These are phyloP conservation scores for Phytophthora multivora DNA, from an alignment of 352 stramenopile genomes.

Conservation along the genomic window DNA sequence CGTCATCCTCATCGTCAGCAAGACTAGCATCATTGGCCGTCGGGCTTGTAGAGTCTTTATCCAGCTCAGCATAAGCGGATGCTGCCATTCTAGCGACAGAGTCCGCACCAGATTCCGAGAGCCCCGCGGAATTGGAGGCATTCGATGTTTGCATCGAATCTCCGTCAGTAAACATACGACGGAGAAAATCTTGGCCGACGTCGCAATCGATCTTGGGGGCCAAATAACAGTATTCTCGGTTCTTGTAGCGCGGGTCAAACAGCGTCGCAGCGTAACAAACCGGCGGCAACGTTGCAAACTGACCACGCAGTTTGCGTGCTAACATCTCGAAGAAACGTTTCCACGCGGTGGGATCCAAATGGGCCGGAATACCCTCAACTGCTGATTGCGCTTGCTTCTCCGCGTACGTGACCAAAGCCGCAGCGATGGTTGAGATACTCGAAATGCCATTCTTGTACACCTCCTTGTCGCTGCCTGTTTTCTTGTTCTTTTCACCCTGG, in stretches of 20 bases:
- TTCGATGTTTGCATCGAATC: conserved; percentile 28
- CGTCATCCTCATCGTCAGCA: conserved; percentile 70
- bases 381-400: conserved; percentile 58
- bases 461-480: conserved; percentile 79
- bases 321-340: conserved; percentile 69
- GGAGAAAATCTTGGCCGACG: conserved; percentile 59
- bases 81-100: conserved; percentile 27
- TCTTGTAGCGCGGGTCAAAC: conserved; percentile 83
- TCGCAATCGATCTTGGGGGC: conserved; percentile 56
- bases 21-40: conserved; percentile 27
- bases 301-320: conserved; percentile 53
- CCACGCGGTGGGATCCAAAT: conserved; percentile 52
- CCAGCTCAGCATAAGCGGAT: conserved; percentile 33
- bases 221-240: conserved; percentile 81
- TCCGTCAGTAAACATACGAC: conserved; percentile 52
- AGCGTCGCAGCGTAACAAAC: conserved; percentile 76
- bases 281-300: conserved; percentile 56
- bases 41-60: conserved; percentile 25
- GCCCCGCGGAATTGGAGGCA: conserved; percentile 15
- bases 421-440: conserved; percentile 75
- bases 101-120: conserved; percentile 17
- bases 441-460: conserved; percentile 75
- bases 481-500: conserved; percentile 74
- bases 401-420: conserved; percentile 68
- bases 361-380: conserved; percentile 31